phyloP scores from a whole-genome alignment of 2,329 filamentous ascomycete species.

The Ciborinia camelliae region DNA sequence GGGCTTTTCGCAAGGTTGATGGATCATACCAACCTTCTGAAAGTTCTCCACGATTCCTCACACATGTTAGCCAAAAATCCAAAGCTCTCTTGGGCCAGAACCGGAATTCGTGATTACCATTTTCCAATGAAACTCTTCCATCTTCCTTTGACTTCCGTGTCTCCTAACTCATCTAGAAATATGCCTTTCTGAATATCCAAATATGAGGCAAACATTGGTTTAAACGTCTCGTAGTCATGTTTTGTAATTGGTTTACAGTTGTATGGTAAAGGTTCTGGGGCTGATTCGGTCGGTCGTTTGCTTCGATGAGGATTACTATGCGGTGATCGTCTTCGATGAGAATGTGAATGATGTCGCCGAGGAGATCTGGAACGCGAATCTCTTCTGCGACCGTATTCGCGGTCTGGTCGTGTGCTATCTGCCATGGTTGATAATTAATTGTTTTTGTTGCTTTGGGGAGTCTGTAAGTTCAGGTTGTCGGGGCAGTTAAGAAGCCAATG shows the following conservation, averaged over 20 bases:
- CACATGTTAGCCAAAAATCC: constrained; percentile 43
- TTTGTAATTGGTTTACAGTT: constrained; percentile 64
- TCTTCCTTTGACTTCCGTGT: constrained; percentile 72
- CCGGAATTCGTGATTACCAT: constrained; percentile 57
- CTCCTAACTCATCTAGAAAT: constrained; percentile 63
- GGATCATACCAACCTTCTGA: constrained; percentile 94
- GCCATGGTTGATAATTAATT: constrained; percentile 13
- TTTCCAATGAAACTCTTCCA: constrained; percentile 93
- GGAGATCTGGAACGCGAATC: constrained; percentile 21
- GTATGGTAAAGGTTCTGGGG: constrained; percentile 54
- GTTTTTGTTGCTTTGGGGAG: background rate
- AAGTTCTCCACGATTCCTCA: constrained; percentile 78
- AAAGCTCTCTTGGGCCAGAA: background rate
- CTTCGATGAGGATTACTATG: constrained; percentile 25
- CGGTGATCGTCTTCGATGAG: constrained; percentile 28
- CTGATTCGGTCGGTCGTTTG: constrained; percentile 38
- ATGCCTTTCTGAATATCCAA: constrained; percentile 83
- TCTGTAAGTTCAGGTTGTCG: background rate
- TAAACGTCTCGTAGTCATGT: constrained; percentile 62
- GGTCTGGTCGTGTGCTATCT: constrained; percentile 7
- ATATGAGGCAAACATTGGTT: constrained; percentile 76
- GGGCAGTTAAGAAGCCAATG: background rate
- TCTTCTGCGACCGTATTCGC: constrained; percentile 9
- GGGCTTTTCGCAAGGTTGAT: constrained; percentile 45
- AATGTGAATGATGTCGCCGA: constrained; percentile 21